Evolutionary conservation across 352 stramenopile genomes (phyloP), one percentile per base, ranked within the genome.

Genomic region (Blastocystis sp.): DNA sequence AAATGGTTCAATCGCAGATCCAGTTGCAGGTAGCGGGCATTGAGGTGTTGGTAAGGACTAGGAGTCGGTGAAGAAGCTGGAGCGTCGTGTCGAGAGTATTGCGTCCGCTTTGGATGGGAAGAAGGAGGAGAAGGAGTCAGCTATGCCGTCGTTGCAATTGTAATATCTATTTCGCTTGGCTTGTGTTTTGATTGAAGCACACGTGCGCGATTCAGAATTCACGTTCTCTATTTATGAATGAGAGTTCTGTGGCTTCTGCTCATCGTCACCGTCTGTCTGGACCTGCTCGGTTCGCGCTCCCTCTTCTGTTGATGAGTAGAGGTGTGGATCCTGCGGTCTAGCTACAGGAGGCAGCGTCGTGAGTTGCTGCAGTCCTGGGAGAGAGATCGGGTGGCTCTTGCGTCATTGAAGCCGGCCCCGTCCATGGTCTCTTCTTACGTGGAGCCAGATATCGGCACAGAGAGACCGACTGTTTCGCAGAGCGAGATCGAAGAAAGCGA

Each of bases 11-110:
- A 21, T 29, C 65, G 12, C 74, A 85, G 51, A 13, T 45, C 26
- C 41, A 29, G n/a, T 55, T 85, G 37, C 45, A 85, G 13, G 74
- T 85, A 33, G 29, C 4, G n/a, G 33, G 19, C n/a, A n/a, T 21
- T 2, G 37, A 2, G 24, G 37, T 19, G n/a, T 4, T 2, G 29
- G 4, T 66, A 26, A 33, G 21, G n/a, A 1, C 26, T 67, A 85
- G 74, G 26, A 37, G 26, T 39, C 16, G 24, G 50, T 85, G 33
- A 39, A 69, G 33, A 1, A 24, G 51, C 26, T 85, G 35, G 55
- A 85, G n/a, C 35, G 41, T 9, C 35, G 66, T 26, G 74, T 55
- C 6, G 45, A 55, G 45, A 55, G 45, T 55, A 6, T 55, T 6
- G 45, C 9, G 45, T n/a, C n/a, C n/a, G 45, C 45, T 6, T 19